These are phyloP conservation scores for Thelonectria rubi DNA, from an alignment of 2,329 filamentous ascomycete genomes.

Conservation along the genomic window DNA sequence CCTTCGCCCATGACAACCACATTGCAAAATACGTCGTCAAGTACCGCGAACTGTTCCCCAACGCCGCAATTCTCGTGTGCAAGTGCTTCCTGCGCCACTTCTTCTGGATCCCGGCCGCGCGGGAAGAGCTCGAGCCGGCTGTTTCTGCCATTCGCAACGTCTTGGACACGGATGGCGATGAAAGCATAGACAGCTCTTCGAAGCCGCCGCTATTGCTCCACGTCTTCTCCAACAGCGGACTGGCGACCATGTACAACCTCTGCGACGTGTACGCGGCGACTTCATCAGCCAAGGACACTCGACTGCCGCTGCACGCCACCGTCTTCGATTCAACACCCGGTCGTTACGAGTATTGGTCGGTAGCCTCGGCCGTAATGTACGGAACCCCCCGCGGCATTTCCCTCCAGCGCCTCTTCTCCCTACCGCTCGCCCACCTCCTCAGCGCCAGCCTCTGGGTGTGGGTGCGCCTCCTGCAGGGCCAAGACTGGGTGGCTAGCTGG, in stretches of 20 bases:
- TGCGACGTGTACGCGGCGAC: constrained; percentile 10
- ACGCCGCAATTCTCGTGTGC: constrained; percentile 2
- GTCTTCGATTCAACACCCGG: constrained; percentile 9
- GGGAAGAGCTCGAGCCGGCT: constrained; percentile 3
- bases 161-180: neutral
- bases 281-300: neutral
- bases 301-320: constrained; percentile 4
- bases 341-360: constrained; percentile 2
- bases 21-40: constrained; percentile 10
- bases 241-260: constrained; percentile 10
- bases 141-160: constrained; percentile 4
- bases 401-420: neutral
- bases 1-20: constrained; percentile 10
- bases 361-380: constrained; percentile 11
- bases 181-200: neutral
- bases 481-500: constrained; percentile 10
- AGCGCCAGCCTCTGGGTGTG: constrained; percentile 8
- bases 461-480: neutral
- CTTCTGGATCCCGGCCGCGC: constrained; percentile 8
- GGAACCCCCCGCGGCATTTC: neutral
- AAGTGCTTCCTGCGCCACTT: constrained; percentile 10
- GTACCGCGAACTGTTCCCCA: constrained; percentile 8
- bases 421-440: constrained; percentile 5
- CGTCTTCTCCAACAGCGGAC: constrained; percentile 14
- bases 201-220: constrained; percentile 10